Evolutionary conservation across 202 grass and related monocot genomes (phyloP), one percentile per base, ranked within the genome.

Genomic region (Panicum hallii): DNA sequence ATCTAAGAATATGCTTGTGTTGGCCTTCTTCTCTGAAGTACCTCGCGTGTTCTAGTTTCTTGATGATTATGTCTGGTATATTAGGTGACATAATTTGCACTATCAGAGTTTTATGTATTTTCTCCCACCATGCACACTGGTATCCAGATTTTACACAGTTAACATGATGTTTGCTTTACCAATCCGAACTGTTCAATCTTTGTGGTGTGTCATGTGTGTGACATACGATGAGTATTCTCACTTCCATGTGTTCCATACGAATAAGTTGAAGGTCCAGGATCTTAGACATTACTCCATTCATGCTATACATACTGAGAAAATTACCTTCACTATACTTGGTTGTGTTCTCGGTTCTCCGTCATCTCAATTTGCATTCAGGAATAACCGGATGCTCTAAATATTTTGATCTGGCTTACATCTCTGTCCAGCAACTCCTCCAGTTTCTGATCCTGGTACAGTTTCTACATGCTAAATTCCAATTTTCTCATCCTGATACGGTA

Each of bases 1-100:
- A 7, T 60, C 60, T 52, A 77, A 77, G 64, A 70, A 71, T 71
- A 67, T 80, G 60, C 2, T 56, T 47, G 6, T 68, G 63, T 62
- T 70, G 28, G 9, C 57, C 9, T 26, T 61, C 58, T 58, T 56
- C 4, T 43, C 62, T 68, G n/a, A 57, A 70, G 15, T 42, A 30
- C 30, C 41, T 16, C 1, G 26, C 4, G 4, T 9, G 4, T 65
- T 64, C 34, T 72, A 19, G 34, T 12, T 5, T 44, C 55, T 22
- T 58, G 11, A 23, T 75, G 38, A 38, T 74, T 79, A 38, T 86
- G 20, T 30, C 12, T 65, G 67, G 11, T 26, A 74, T 63, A 32
- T 17, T 61, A 50, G 56, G 41, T 17, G 20, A 2, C 57, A 70
- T 62, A 0, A 23, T 70, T 14, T 70, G 1, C 41, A 55, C 53